A percentile compares a stretch with the other conserved stretches of the same genome.
Conservation (phyloP, 257 asterid genomes). For the Petunia secreta region DNA sequence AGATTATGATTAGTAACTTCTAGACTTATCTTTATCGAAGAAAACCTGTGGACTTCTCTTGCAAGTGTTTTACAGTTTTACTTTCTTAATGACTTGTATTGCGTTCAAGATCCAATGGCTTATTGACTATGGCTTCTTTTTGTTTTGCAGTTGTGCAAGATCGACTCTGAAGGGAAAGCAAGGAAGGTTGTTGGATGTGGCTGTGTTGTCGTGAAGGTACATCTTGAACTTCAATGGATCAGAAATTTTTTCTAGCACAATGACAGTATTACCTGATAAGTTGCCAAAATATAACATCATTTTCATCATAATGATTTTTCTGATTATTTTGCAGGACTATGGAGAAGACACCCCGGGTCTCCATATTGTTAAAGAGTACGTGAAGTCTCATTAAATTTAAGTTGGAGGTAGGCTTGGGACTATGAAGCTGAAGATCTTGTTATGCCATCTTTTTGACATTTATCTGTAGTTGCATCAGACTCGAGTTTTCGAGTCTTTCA, state of each 20-base stretch:
- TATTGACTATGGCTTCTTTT: background rate
- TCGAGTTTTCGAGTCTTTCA: background rate
- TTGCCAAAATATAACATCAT: background rate
- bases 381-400: slow-evolving; percentile 53
- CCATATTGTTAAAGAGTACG: slow-evolving; percentile 70
- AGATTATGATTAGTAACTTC: background rate
- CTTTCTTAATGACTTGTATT: background rate
- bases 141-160: slow-evolving; percentile 65
- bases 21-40: too few species aligned
- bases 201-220: slow-evolving; percentile 74
- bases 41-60: background rate
- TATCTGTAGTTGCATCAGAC: background rate
- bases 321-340: slow-evolving; percentile 52
- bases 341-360: slow-evolving; percentile 84
- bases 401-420: background rate
- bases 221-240: background rate
- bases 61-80: background rate
- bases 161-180: slow-evolving; percentile 81
- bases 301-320: background rate
- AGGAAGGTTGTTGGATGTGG: slow-evolving; percentile 77
- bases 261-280: background rate
- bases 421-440: slow-evolving; percentile 8
- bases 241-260: background rate
- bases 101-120: background rate
- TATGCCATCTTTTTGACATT: background rate